Evolutionary conservation across 768 basidiomycete genomes (phyloP), one percentile per base, ranked within the genome.

Genomic region (Amanita jacksonii): DNA sequence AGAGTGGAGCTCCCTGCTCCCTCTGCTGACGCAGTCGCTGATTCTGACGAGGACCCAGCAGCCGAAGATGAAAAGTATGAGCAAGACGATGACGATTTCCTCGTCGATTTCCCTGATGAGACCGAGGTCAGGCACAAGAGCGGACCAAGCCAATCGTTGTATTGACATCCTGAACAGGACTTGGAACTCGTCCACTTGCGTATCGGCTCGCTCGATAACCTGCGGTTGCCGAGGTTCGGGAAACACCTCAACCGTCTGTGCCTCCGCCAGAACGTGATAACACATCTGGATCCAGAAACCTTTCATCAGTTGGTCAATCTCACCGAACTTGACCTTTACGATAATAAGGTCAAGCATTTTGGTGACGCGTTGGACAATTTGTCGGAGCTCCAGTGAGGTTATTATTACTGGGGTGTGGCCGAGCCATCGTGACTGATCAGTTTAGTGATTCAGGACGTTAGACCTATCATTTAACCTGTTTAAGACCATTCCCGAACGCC

Each of bases 381-480:
- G 33, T 58, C 61, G 4, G 69, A 70, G 24, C 67, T 90, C 41
- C 67, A 52, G 86, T 87, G 58, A 53, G 79, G 34, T 20, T 24
- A 10, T 19, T 46, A 25, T 28, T 16, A 8, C 42, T 42, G 44
- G 23, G 19, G n/a, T 22, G n/a, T 10, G 27, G 28, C 5, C 24
- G 20, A 38, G 5, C 42, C 23, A 38, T 44, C 49, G 33, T 23
- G 37, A 16, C 33, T 40, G 20, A 47, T 37, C 19, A 41, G 28
- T 10, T 27, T 35, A 20, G 31, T 39, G 12, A 28, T 6, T 49
- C 35, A 97, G 93, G 24, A 69, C 76, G 8, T 68, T 99, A 41
- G 96, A 98, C 66, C 68, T 98, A 36, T 98, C 94, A 1, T 99
- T 96, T 73, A 99, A 99, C 65, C 72, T 94, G 20, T 63, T 97